Evolutionary conservation across 139 green algal species (phyloP), one percentile per base, ranked within the genome.

Genomic region (Micractinium sp.): DNA sequence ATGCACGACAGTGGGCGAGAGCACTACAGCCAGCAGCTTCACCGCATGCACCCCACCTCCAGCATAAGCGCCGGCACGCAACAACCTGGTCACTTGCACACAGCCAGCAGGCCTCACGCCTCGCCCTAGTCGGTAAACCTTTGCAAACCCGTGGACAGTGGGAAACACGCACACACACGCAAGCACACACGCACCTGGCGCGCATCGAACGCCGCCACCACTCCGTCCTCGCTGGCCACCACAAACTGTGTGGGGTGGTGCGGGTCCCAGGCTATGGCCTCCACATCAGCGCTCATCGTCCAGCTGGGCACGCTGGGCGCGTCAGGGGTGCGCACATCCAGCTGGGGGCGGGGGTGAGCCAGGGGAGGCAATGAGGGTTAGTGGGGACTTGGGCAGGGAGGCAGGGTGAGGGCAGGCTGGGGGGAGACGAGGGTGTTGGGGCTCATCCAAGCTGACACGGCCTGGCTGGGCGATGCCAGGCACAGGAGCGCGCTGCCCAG

Each of bases 241-340:
- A 98, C 87, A 93, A 99, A 99, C 53, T 87, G 88, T 5, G 95
- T 97, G 35, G 96, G 96, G 23, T 91, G 81, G 89, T 95, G 90
- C 13, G 96, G 95, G 88, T 94, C 91, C 98, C 98, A 99, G 19
- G 91, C 87, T 33, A 98, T 85, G 31, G 93, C 92, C 94, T 99
- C 98, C 76, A 98, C 95, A 90, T 99, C 98, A 38, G 97, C 94
- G 47, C 84, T 92, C 3, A 99, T 19, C 19, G 83, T 35, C 97
- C 95, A 93, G 27, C 76, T 71, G 0, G 96, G 93, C 81, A 97
- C 93, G 85, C 98, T 95, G 27, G 87, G 87, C 92, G 53, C 73
- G 4, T 88, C 73, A 0, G 88, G 88, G 29, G 61, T 18, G 18
- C 88, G 88, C 81, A 91, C 27, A 60, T 91, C 88, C 69, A 85